phyloP scores from a whole-genome alignment of 495 filamentous ascomycete genomes.

The Aeminium ludgeri region DNA sequence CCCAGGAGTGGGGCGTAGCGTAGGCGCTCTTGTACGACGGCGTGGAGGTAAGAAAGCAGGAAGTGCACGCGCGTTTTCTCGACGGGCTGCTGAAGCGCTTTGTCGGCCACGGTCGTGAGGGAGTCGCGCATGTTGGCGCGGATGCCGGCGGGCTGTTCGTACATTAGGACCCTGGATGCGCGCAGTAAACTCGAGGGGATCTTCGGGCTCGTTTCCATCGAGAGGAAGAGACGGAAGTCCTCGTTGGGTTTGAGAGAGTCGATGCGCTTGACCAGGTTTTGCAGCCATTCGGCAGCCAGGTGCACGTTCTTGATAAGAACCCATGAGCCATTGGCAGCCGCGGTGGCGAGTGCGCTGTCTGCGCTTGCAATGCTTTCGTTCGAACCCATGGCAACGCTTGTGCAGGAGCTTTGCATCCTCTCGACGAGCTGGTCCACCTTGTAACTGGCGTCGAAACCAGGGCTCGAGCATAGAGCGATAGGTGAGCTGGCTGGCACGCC shows the following conservation, averaged over 20 bases:
- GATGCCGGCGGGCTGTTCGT: slow-evolving; percentile 92
- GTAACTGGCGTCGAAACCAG: slow-evolving; percentile 96
- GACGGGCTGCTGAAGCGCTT: slow-evolving; percentile 65
- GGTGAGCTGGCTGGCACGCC: slow-evolving; percentile 74
- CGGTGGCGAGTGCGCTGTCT: slow-evolving; percentile 87
- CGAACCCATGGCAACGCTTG: slow-evolving; percentile 97
- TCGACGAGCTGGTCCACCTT: slow-evolving; percentile 94
- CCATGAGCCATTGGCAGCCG: slow-evolving; percentile 85
- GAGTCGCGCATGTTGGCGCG: slow-evolving; percentile 98
- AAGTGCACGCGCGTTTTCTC: slow-evolving; percentile 87
- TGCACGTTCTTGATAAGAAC: slow-evolving; percentile 99
- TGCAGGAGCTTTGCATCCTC: slow-evolving; percentile 60
- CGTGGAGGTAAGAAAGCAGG: slow-evolving; percentile 84
- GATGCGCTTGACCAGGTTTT: slow-evolving; percentile 90
- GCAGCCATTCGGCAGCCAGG: slow-evolving; percentile 85
- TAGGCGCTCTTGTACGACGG: slow-evolving; percentile 86
- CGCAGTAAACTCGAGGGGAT: slow-evolving; percentile 93
- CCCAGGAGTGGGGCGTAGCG: slow-evolving; percentile 89
- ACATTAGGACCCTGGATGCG: slow-evolving; percentile 88
- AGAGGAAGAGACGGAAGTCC: slow-evolving; percentile 90
- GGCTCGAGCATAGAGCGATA: slow-evolving; percentile 80
- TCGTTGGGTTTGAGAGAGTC: slow-evolving; percentile 86
- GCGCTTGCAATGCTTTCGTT: slow-evolving; percentile 82
- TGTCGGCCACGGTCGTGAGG: slow-evolving; percentile 60
- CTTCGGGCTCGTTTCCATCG: slow-evolving; percentile 93